Evolutionary conservation across 176 grass and related monocot species (phyloP).

Genomic region (Oryza brachyantha): DNA sequence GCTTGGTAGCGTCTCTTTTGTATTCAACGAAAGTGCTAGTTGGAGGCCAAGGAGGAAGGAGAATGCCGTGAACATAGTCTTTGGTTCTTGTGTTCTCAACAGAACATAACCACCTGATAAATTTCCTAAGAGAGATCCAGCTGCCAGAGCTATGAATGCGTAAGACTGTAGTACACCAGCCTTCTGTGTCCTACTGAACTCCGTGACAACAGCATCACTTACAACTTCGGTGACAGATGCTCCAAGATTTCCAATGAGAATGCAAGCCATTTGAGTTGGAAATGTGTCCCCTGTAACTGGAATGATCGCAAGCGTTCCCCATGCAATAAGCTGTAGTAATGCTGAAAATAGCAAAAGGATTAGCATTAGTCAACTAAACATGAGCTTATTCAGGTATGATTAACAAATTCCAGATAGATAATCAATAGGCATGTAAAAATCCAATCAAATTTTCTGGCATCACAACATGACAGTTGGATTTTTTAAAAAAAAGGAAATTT

Average conservation of each 20-base stretch:
- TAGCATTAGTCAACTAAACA: neutral
- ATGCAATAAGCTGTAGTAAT: slow-evolving; percentile 71
- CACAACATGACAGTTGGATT: neutral
- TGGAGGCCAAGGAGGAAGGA: slow-evolving; percentile 66
- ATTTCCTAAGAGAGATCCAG: slow-evolving; percentile 73
- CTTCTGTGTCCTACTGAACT: slow-evolving; percentile 67
- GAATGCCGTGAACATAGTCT: slow-evolving; percentile 71
- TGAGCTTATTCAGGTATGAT: neutral
- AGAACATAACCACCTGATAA: slow-evolving; percentile 67
- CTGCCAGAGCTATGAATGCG: slow-evolving; percentile 69
- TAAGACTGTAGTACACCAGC: slow-evolving; percentile 73
- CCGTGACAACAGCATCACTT: slow-evolving; percentile 73
- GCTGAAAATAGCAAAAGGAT: slow-evolving; percentile 46
- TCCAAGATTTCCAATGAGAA: slow-evolving; percentile 76
- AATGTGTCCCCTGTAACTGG: slow-evolving; percentile 49
- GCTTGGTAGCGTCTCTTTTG: slow-evolving; percentile 55
- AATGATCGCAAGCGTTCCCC: slow-evolving; percentile 68
- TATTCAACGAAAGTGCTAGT: slow-evolving; percentile 56
- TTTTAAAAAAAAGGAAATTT: neutral
- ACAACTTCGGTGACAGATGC: slow-evolving; percentile 86
- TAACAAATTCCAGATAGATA: neutral
- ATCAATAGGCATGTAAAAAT: neutral
- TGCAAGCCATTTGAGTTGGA: slow-evolving; percentile 71
- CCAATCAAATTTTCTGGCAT: neutral
- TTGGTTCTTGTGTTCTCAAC: slow-evolving; percentile 64